These are phyloP conservation scores for Trichocladium uniseriatum DNA, from an alignment of 495 filamentous ascomycete genomes.

Conservation along the genomic window DNA sequence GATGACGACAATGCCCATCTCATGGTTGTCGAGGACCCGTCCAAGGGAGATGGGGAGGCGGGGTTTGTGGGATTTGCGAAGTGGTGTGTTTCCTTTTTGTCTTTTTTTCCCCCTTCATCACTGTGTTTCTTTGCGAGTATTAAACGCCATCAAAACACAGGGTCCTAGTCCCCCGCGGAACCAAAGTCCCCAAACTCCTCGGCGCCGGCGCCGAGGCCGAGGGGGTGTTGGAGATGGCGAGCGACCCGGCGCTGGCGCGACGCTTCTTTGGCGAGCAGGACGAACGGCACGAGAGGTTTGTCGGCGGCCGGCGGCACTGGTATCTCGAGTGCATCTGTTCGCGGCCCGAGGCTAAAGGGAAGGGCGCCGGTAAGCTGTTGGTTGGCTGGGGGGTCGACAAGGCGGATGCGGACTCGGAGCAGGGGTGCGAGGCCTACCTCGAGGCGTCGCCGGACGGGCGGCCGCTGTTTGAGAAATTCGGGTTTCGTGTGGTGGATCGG, in stretches of 20 bases:
- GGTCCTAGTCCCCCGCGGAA: too few relatives aligned
- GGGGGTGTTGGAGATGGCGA: neutral
- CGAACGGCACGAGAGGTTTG: slow-evolving; percentile 23
- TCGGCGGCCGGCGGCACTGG: slow-evolving; percentile 29
- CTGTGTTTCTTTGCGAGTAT: too few relatives aligned
- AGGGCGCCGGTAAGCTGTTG: slow-evolving; percentile 41
- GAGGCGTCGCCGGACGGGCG: slow-evolving; percentile 45
- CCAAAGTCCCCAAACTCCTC: too few relatives aligned
- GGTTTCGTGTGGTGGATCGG: slow-evolving; percentile 40
- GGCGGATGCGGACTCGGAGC: slow-evolving; percentile 34
- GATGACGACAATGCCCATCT: neutral
- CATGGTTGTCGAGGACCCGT: neutral
- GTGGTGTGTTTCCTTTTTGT: too few relatives aligned
- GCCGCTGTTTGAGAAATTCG: slow-evolving; percentile 45
- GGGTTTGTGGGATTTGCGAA: too few relatives aligned
- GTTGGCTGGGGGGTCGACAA: slow-evolving; percentile 40
- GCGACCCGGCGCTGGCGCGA: neutral
- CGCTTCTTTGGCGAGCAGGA: slow-evolving; percentile 1
- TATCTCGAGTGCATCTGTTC: slow-evolving; percentile 43
- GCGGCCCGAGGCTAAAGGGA: slow-evolving; percentile 37
- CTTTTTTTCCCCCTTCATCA: too few relatives aligned
- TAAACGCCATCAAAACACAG: too few relatives aligned
- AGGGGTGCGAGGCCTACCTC: slow-evolving; percentile 39
- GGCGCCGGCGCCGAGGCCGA: neutral
- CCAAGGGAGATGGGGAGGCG: neutral